Evolutionary conservation across 345 rosid genomes (phyloP).

Genomic region (Brassica cretica): DNA sequence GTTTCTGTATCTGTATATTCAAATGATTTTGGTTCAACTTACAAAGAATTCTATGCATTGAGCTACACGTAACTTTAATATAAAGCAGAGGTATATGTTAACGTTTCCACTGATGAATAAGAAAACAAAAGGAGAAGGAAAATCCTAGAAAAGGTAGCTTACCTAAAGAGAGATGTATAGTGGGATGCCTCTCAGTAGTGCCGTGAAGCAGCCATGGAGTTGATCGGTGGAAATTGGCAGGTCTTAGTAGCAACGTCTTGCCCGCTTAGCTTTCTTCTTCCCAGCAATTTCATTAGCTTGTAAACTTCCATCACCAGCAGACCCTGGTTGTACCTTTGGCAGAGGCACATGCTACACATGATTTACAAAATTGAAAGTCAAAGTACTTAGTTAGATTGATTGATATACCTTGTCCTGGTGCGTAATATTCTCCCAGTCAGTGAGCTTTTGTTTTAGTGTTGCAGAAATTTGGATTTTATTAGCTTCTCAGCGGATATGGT

Average conservation of each 20-base stretch:
- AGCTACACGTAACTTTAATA: neutral
- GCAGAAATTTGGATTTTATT: neutral
- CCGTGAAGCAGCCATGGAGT: neutral
- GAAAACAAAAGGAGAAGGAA: neutral
- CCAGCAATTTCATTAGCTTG: neutral
- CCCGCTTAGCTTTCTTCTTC: neutral
- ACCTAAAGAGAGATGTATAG: too few relatives aligned
- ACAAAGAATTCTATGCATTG: neutral
- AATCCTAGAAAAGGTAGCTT: neutral
- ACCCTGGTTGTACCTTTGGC: neutral
- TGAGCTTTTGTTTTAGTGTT: neutral
- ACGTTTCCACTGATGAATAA: neutral
- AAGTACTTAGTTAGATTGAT: neutral
- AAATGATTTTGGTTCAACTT: neutral
- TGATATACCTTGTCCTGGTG: neutral
- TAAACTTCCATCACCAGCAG: neutral
- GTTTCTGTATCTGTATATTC: neutral
- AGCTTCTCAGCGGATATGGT: neutral
- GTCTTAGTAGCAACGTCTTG: neutral
- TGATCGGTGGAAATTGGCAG: neutral
- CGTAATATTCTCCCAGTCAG: neutral
- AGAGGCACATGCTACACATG: neutral
- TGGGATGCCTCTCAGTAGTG: neutral
- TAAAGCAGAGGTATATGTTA: neutral
- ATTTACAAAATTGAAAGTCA: neutral